phyloP scores from a whole-genome alignment of 2,329 filamentous ascomycete species.

The Sclerotinia borealis region DNA sequence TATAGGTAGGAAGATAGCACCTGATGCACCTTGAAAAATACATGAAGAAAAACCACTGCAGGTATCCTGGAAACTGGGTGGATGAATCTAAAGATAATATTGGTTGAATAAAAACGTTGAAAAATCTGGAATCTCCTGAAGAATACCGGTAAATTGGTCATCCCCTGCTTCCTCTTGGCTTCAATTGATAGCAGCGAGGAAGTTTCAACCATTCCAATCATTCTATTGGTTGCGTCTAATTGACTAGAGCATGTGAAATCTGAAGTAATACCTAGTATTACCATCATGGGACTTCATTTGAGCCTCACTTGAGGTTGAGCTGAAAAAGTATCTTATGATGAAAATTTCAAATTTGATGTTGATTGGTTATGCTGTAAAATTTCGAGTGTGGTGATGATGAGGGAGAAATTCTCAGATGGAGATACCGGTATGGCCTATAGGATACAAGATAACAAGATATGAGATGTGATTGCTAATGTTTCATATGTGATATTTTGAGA shows the following conservation, averaged over 20 bases:
- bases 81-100: background rate
- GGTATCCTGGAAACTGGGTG: background rate
- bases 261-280: background rate
- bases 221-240: background rate
- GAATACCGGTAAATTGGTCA: too few relatives aligned
- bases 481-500: background rate
- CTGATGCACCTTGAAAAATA: background rate
- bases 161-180: background rate
- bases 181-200: background rate
- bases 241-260: background rate
- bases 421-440: too few relatives aligned
- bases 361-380: background rate
- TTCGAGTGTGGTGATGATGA: background rate
- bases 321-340: background rate
- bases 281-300: background rate
- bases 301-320: constrained; percentile 1
- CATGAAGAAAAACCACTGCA: background rate
- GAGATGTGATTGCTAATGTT: constrained; percentile 3
- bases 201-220: background rate
- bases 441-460: too few relatives aligned
- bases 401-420: too few relatives aligned
- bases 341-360: background rate
- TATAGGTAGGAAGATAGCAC: background rate
- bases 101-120: background rate
- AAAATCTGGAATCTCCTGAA: background rate